Base-by-base conservation (phyloP, 2,329 filamentous ascomycete genomes). In the Chrysoporthe cubensis region DNA sequence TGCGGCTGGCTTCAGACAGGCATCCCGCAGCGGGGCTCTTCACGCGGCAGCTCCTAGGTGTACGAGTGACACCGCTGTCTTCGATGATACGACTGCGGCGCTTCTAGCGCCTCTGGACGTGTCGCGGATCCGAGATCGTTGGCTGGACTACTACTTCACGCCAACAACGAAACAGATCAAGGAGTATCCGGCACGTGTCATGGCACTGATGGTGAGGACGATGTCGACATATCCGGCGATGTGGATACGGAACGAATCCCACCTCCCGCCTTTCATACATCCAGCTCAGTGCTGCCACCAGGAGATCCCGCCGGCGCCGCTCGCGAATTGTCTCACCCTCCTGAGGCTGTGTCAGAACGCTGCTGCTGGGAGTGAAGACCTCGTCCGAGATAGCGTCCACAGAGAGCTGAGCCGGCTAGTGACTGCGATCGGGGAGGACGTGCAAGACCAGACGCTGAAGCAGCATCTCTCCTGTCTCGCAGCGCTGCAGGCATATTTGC, bases 401-500 rank as follows among this genome's bases (percentile, higher is more conserved):
- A 72, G 77, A 40, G 81, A 85, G 66, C 84, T 85, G 81, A 71
- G 70, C n/a, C 76, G 63, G 4, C 52, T 84, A 11, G 59, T 37
- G 26, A 26, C 43, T n/a, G 14, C 34, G 6, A 43, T 61, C 16
- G 59, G 16, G 4, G 59, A 44, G 2, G 78, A 77, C 69, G 75
- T 75, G 43, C 69, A 73, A 4, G 72, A 73, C 11, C 58, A 60
- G 0, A 70, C 65, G 0, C 75, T 66, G 11, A 14, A 73, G 42
- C 74, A 78, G 57, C 74, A 77, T 3, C 34, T 74, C 8, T 71
- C 74, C 6, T 73, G 79, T 0, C 78, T 87, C 0, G 78, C 79
- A 0, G 76, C 80, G 1, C 85, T 86, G 50, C 85, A 88, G 69
- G 82, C 84, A 0, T 86, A 85, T 71, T 74, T 88, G 2, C 78